Base-by-base conservation (phyloP, 2,329 filamentous ascomycete species). In the Aspergillus jensenii region DNA sequence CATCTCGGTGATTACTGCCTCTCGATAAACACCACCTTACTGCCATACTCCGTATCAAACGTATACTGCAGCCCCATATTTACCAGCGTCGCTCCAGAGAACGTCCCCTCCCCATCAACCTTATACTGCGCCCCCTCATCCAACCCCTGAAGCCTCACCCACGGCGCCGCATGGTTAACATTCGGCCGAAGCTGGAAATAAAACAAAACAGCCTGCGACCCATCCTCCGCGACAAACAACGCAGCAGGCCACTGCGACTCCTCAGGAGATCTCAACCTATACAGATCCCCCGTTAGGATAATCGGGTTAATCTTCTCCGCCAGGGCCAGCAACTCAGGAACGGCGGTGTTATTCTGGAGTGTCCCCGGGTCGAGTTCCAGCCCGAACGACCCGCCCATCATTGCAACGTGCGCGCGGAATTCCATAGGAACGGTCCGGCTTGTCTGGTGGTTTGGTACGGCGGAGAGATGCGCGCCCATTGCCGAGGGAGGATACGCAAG, bases 351-450 rank as follows among this genome's bases (percentile, higher is more conserved):
- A n/a, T 88, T 86, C 12, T 72, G 71, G 6, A 86, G 78, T 7
- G 81, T 76, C 0, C 72, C 73, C 0, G 86, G 86, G 65, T 87
- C 79, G 7, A 89, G 78, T 67, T 89, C 86, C 11, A 88, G 79
- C 0, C 86, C 86, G 62, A 88, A 88, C 0, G 84, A 86, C 2
- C 86, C 86, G 55, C 86, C 86, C 86, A 88, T 88, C 76, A 87
- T 84, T 6, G 86, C 86, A 0, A 88, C 86, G 55, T 88, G 85
- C 0, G 82, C 84, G 35, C 86, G 84, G 74, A 88, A 88, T 1
- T 71, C 69, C 12, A 88, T 77, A 0, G 85, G 81, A 1, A 82
- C 82, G 1, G 78, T 82, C 19, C 86, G 83, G 0, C 76, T 71
- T 0, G 84, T 86, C 35, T 84, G 71, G 6, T 81, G 79, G 62